Percentiles rank a stretch among this genome's conserved stretches.
Conservation (phyloP, 768 basidiomycete species). For the Leccinum arenicola region DNA sequence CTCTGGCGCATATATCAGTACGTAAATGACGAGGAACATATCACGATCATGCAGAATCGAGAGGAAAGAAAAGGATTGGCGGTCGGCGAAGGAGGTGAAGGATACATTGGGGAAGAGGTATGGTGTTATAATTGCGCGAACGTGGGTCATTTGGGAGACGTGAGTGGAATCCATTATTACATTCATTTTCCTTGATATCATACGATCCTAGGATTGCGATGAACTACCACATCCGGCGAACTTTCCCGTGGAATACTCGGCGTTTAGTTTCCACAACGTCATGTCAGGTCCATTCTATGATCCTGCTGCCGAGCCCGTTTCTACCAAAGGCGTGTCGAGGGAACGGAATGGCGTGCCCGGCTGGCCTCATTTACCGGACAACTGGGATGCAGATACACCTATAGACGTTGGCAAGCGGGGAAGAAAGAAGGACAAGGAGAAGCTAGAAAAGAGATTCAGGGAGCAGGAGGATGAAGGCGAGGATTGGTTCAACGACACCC, state of each 20-base stretch:
- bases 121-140: slow-evolving; percentile 85
- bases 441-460: slow-evolving; percentile 49
- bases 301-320: slow-evolving; percentile 32
- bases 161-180: slow-evolving; percentile 35
- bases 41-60: slow-evolving; percentile 42
- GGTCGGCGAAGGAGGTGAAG: slow-evolving; percentile 74
- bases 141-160: slow-evolving; percentile 76
- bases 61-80: slow-evolving; percentile 46
- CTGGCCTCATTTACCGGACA: slow-evolving; percentile 34
- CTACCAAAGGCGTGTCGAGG: slow-evolving; percentile 37
- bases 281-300: slow-evolving; percentile 66
- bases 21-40: slow-evolving; percentile 51
- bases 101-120: slow-evolving; percentile 67
- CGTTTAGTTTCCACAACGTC: slow-evolving; percentile 63
- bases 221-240: slow-evolving; percentile 41
- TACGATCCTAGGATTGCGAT: slow-evolving; percentile 54
- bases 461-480: slow-evolving; percentile 54
- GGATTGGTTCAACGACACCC: slow-evolving; percentile 62
- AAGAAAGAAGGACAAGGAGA: slow-evolving; percentile 56
- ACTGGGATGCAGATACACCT: slow-evolving; percentile 47
- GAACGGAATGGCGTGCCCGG: slow-evolving; percentile 31
- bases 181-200: not conserved
- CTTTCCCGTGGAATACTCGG: slow-evolving; percentile 53
- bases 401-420: slow-evolving; percentile 65
- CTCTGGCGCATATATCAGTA: slow-evolving; percentile 82